Percentiles rank a stretch among this genome's conserved stretches.
phyloP scores from a whole-genome alignment of 305 asterid species.

The Stenogyne calaminthoides region DNA sequence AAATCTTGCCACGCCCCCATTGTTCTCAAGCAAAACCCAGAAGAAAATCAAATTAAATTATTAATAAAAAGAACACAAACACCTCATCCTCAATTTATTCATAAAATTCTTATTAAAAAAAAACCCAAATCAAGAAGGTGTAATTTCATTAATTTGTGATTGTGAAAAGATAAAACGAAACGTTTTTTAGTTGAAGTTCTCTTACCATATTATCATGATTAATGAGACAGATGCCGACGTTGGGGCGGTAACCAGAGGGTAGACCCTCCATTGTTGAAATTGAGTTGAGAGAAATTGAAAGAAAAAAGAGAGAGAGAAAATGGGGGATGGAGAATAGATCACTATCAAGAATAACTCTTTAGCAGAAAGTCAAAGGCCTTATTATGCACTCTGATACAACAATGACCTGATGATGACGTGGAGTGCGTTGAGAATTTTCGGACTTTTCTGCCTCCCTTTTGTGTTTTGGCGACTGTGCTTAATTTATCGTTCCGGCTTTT shows the following conservation, averaged over 20 bases:
- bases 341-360: constrained; percentile 50
- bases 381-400: constrained; percentile 39
- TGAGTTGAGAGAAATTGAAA: background rate
- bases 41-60: constrained; percentile 2
- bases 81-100: constrained; percentile 1
- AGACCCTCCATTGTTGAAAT: constrained; percentile 72
- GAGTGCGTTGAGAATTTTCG: constrained; percentile 30
- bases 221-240: constrained; percentile 91
- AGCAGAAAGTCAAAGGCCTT: constrained; percentile 58
- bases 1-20: background rate
- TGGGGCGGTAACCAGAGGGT: constrained; percentile 98
- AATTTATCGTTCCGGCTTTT: constrained; percentile 36
- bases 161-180: background rate
- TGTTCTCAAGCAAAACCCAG: constrained; percentile 2
- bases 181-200: background rate
- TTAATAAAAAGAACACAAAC: background rate
- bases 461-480: constrained; percentile 1
- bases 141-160: background rate
- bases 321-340: constrained; percentile 42
- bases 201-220: constrained; percentile 75
- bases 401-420: constrained; percentile 49
- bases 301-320: background rate
- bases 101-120: background rate
- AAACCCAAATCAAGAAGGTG: constrained; percentile 21
- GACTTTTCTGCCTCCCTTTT: constrained; percentile 28